Evolutionary conservation across 23 red algal genomes (phyloP), one percentile per base, ranked within the genome.

Genomic region (Gracilariopsis chorda): DNA sequence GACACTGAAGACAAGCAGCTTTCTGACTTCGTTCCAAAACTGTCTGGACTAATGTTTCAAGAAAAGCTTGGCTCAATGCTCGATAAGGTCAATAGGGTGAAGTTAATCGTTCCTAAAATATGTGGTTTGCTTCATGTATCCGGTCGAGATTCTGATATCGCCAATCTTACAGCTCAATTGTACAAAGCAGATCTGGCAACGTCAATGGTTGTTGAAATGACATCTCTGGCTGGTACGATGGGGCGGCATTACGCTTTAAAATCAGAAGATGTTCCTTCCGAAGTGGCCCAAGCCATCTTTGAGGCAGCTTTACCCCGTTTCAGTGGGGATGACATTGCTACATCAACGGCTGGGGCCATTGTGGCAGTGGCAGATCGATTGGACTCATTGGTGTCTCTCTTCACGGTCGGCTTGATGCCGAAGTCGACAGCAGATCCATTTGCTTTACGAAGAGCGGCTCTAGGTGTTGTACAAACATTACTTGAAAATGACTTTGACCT

Each of bases 141-240:
- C 19, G 78, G 61, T 30, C 27, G 40, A 23, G 86, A 90, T 42
- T 21, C 42, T 11, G 95, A 84, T 6, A 69, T 64, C 28, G 85
- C 94, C 1, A 14, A 16, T 36, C 57, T 33, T 30, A 80, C 79
- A 25, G 97, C 97, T 8, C 33, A 35, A 17, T 51, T 99, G 25
- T 96, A 83, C 84, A 99, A 99, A 82, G 97, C 93, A 41, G 97
- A 99, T 86, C 82, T 99, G 34, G 93, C 83, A 27, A 99, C 93
- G 0, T 77, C 81, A 0, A 80, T 99, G 90, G 97, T 99, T 19
- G 88, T 99, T 37, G 97, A 99, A 72, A 96, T 99, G 75, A 99
- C 97, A 20, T 82, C 67, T 0, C 80, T 99, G 41, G 97, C 97
- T 8, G 97, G 97, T 11, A 82, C 80, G 32, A 99, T 99, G 93